These are phyloP conservation scores for Euphrasia arctica DNA, from an alignment of 305 asterid species.

Conservation along the genomic window DNA sequence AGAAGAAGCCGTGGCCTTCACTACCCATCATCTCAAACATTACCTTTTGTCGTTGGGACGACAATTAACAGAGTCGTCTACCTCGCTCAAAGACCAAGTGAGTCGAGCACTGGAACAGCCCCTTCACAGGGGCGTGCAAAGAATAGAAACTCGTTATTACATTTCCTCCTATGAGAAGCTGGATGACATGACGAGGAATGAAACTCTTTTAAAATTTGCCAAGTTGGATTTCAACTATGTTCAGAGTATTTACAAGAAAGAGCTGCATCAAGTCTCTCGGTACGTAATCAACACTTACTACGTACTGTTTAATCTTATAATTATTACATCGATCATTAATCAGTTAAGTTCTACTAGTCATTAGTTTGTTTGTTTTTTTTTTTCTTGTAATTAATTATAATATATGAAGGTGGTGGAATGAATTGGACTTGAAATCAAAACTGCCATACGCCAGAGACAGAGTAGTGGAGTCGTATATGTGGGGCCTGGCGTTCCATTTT, in stretches of 20 bases:
- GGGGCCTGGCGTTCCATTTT: background rate
- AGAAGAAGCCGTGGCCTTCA: background rate
- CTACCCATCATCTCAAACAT: slow-evolving; percentile 7
- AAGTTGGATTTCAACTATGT: slow-evolving; percentile 28
- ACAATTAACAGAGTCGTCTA: no score
- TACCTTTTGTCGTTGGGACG: background rate
- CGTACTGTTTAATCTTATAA: no score
- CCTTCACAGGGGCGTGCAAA: slow-evolving; percentile 1
- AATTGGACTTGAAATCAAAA: background rate
- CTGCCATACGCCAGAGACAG: background rate
- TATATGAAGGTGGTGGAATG: background rate
- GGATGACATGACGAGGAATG: background rate
- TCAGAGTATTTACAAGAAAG: slow-evolving; percentile 30
- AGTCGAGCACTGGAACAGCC: slow-evolving; percentile 17
- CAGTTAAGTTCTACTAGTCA: no score
- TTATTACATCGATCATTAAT: no score
- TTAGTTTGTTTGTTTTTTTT: no score
- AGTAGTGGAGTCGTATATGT: background rate
- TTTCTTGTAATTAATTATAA: no score
- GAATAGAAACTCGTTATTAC: slow-evolving; percentile 9
- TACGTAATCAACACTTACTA: background rate
- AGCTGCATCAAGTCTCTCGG: slow-evolving; percentile 26
- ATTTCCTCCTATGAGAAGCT: slow-evolving; percentile 14
- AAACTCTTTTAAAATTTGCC: slow-evolving; percentile 17
- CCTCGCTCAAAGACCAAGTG: background rate